phyloP scores from a whole-genome alignment of 2,329 filamentous ascomycete species.

The Penicillium sp. region DNA sequence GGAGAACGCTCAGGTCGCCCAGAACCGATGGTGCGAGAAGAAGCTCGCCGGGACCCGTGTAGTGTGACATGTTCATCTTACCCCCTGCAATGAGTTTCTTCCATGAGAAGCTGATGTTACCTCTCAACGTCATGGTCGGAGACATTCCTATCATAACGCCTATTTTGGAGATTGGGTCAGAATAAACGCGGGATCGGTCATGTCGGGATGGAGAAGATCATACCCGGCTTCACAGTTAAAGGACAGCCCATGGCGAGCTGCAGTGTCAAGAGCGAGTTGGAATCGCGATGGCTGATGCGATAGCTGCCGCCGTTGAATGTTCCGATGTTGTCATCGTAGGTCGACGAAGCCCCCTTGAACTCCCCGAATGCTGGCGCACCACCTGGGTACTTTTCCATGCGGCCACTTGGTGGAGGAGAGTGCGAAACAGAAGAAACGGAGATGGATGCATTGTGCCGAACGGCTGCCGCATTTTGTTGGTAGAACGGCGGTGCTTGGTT shows the following conservation, averaged over 20 bases:
- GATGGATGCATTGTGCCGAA: constrained; percentile 7
- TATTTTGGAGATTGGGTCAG: too few species aligned
- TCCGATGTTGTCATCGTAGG: constrained; percentile 79
- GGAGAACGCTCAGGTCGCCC: constrained; percentile 80
- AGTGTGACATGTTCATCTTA: constrained; percentile 74
- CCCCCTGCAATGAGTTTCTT: constrained; percentile 87
- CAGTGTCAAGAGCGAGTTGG: constrained; percentile 82
- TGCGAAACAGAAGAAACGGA: background rate
- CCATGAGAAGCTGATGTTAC: constrained; percentile 77
- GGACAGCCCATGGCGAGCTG: constrained; percentile 89
- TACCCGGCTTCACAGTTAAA: constrained; percentile 72
- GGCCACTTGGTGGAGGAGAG: constrained; percentile 20
- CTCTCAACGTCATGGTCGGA: constrained; percentile 77
- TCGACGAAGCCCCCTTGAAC: constrained; percentile 62
- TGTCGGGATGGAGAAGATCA: too few species aligned
- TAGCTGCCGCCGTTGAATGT: constrained; percentile 96
- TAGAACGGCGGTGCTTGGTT: background rate
- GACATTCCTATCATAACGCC: constrained; percentile 96
- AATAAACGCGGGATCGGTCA: too few species aligned
- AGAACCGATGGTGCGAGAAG: constrained; percentile 75
- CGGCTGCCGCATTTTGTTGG: constrained; percentile 9
- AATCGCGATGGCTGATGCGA: constrained; percentile 85
- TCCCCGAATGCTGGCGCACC: constrained; percentile 51
- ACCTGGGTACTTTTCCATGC: constrained; percentile 35
- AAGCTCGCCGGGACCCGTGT: constrained; percentile 85